These are phyloP conservation scores for Hypoxylon sp. DNA, from an alignment of 2,329 filamentous ascomycete species.

Conservation along the genomic window DNA sequence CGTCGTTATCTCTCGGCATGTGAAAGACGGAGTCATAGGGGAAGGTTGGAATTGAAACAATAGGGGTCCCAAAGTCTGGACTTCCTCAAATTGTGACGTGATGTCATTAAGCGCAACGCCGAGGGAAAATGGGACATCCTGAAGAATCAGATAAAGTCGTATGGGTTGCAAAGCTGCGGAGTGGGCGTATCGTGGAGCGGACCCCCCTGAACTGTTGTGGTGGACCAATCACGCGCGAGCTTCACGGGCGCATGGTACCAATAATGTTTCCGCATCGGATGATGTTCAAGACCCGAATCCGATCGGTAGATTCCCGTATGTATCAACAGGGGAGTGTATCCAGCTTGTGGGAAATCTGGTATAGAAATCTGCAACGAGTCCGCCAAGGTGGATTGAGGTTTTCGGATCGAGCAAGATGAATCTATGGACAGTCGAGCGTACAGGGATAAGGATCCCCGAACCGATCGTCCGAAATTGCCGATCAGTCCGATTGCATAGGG, in stretches of 20 bases:
- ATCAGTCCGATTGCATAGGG: slow-evolving; percentile 25
- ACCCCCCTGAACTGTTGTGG: slow-evolving; percentile 3
- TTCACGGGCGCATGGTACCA: slow-evolving; percentile 18
- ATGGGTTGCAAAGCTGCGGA: slow-evolving; percentile 23
- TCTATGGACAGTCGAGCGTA: slow-evolving; percentile 1
- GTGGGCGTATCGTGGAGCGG: slow-evolving; percentile 15
- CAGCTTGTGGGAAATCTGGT: slow-evolving; percentile 16
- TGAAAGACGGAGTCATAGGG: slow-evolving; percentile 20
- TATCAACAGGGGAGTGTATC: slow-evolving; percentile 15
- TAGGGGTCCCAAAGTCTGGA: slow-evolving; percentile 36
- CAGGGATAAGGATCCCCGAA: slow-evolving; percentile 23
- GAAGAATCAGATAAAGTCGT: slow-evolving; percentile 27
- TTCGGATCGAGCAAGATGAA: slow-evolving; percentile 23
- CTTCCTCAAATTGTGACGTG: slow-evolving; percentile 27
- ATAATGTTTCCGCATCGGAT: slow-evolving; percentile 37
- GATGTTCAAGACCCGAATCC: slow-evolving; percentile 44
- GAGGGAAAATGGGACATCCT: slow-evolving; percentile 16
- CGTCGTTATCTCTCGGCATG: slow-evolving; percentile 38
- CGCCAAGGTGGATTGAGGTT: slow-evolving; percentile 7
- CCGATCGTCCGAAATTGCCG: slow-evolving; percentile 28
- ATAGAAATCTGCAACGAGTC: slow-evolving; percentile 12
- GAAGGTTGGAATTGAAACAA: slow-evolving; percentile 29
- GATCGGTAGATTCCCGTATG: slow-evolving; percentile 17
- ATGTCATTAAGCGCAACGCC: slow-evolving; percentile 34
- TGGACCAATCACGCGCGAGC: slow-evolving; percentile 23